A percentile compares a stretch with the other conserved stretches of the same genome.
These are phyloP conservation scores for Mycena floridula DNA, from an alignment of 768 basidiomycete genomes.

Conservation along the genomic window DNA sequence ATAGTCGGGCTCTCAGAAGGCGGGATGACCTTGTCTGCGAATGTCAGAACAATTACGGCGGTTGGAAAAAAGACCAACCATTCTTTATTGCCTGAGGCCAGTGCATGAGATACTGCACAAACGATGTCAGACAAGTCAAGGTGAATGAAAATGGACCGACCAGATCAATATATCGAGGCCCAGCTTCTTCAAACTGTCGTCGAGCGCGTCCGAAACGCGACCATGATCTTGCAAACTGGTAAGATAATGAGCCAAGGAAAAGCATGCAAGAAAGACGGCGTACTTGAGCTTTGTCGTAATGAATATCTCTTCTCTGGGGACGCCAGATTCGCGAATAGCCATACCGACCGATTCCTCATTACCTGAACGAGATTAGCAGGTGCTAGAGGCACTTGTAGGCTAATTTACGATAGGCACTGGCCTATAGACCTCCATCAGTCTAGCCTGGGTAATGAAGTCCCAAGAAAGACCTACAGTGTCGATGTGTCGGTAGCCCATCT, in stretches of 20 bases:
- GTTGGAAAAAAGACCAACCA: background rate
- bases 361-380: slow-evolving; percentile 6
- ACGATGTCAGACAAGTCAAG: no score
- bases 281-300: slow-evolving; percentile 37
- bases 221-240: slow-evolving; percentile 20
- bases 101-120: slow-evolving; percentile 40
- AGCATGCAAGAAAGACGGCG: slow-evolving; percentile 6
- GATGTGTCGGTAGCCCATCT: slow-evolving; percentile 26
- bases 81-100: slow-evolving; percentile 23
- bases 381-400: background rate
- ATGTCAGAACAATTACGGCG: background rate
- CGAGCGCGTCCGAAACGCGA: slow-evolving; percentile 25
- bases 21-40: slow-evolving; percentile 6
- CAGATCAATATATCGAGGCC: slow-evolving; percentile 41
- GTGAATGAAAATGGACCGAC: no score
- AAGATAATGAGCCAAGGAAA: no score
- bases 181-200: slow-evolving; percentile 27
- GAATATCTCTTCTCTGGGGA: slow-evolving; percentile 32
- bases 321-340: slow-evolving; percentile 30
- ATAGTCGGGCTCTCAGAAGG: slow-evolving; percentile 23
- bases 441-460: background rate
- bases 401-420: slow-evolving; percentile 6
- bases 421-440: slow-evolving; percentile 1
- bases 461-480: slow-evolving; percentile 20
- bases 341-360: slow-evolving; percentile 31